phyloP scores from a whole-genome alignment of 2,329 filamentous ascomycete genomes.

The Helotiales sp. region DNA sequence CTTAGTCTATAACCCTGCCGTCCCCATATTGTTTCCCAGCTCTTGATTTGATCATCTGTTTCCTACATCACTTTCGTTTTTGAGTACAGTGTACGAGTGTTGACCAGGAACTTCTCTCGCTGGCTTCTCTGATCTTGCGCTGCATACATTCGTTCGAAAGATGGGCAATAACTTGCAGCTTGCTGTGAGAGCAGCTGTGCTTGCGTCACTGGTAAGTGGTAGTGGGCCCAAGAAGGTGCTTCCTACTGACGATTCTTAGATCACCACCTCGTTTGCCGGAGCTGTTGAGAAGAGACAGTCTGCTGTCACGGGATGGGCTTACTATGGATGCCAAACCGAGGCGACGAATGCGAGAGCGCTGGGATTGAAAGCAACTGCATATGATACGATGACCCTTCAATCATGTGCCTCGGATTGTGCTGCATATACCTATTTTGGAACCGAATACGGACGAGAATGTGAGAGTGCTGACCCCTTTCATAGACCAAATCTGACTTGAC shows the following conservation, averaged over 20 bases:
- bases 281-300: constrained; percentile 22
- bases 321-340: constrained; percentile 45
- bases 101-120: neutral
- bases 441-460: constrained; percentile 31
- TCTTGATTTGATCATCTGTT: neutral
- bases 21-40: neutral
- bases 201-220: constrained; percentile 12
- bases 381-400: constrained; percentile 39
- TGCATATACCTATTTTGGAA: constrained; percentile 32
- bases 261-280: constrained; percentile 11
- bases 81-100: neutral
- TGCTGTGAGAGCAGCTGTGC: constrained; percentile 16
- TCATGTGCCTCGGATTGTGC: constrained; percentile 30
- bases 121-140: neutral
- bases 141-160: constrained; percentile 5
- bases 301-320: constrained; percentile 21
- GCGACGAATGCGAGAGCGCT: constrained; percentile 36
- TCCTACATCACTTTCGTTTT: neutral
- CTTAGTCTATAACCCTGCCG: neutral
- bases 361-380: constrained; percentile 20
- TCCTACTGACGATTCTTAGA: neutral
- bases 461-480: neutral
- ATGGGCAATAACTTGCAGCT: constrained; percentile 10
- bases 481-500: neutral
- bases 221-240: neutral